Evolutionary conservation across 257 asterid genomes (phyloP).

Genomic region (Linaria vulgaris): DNA sequence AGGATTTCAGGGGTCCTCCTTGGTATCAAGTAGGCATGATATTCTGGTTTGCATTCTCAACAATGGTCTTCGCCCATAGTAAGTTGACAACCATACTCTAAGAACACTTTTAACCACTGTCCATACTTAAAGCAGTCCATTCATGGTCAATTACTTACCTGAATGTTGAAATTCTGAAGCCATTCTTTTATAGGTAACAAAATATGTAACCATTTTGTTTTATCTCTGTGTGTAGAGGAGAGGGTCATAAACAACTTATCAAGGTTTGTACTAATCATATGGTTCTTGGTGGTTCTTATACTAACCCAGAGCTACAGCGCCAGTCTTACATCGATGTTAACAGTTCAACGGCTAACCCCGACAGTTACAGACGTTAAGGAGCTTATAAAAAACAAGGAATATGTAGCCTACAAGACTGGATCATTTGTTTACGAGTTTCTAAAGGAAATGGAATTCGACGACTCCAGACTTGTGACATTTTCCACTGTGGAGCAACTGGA

Average conservation of each 20-base stretch:
- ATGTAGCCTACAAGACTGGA: constrained; percentile 45
- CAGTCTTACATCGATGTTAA: constrained; percentile 52
- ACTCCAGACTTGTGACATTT: constrained; percentile 35
- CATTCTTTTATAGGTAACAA: not conserved
- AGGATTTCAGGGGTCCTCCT: constrained; percentile 38
- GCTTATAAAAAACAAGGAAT: not conserved
- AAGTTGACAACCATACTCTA: constrained; percentile 17
- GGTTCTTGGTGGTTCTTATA: constrained; percentile 56
- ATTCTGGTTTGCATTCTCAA: constrained; percentile 59
- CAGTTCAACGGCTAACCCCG: constrained; percentile 48
- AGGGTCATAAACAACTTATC: too few species aligned
- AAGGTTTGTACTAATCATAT: not conserved
- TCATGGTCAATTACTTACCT: too few species aligned
- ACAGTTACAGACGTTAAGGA: constrained; percentile 35
- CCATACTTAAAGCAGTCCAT: too few species aligned
- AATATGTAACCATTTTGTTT: not conserved
- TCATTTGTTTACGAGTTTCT: constrained; percentile 45
- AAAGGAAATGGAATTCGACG: constrained; percentile 29
- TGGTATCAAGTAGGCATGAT: constrained; percentile 45
- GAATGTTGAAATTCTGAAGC: too few species aligned
- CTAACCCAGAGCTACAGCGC: constrained; percentile 68
- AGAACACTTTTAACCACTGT: too few species aligned
- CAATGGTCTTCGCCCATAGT: constrained; percentile 56
- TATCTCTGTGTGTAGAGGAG: not conserved
- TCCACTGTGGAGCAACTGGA: constrained; percentile 35